phyloP scores from a whole-genome alignment of 768 basidiomycete species.

The Pholiota conissans region DNA sequence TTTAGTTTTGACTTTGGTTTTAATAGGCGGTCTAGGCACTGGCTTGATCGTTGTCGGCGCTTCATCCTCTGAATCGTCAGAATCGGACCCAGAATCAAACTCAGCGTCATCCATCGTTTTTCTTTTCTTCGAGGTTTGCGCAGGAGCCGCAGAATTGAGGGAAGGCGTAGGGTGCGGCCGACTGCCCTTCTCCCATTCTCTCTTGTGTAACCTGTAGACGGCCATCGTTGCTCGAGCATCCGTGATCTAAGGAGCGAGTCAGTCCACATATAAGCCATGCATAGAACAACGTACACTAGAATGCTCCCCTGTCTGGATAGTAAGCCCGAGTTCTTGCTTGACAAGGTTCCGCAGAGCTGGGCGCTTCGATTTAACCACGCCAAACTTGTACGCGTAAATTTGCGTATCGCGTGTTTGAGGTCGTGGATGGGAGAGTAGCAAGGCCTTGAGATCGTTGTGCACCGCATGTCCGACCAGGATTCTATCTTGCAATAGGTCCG shows the following conservation, averaged over 20 bases:
- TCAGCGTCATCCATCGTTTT: slow-evolving; percentile 10
- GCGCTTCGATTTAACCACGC: slow-evolving; percentile 59
- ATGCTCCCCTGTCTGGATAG: slow-evolving; percentile 89
- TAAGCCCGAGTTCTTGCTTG: slow-evolving; percentile 72
- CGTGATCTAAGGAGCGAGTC: slow-evolving; percentile 57
- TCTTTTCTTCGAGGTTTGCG: slow-evolving; percentile 5
- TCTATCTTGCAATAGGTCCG: slow-evolving; percentile 72
- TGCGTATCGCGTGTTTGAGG: slow-evolving; percentile 72
- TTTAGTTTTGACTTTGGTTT: slow-evolving; percentile 11
- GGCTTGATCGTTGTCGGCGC: slow-evolving; percentile 15
- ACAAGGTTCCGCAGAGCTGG: slow-evolving; percentile 80
- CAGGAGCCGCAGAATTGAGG: slow-evolving; percentile 1
- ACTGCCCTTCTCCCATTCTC: slow-evolving; percentile 75
- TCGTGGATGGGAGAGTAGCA: slow-evolving; percentile 72
- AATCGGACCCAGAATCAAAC: not conserved
- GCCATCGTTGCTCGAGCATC: slow-evolving; percentile 97
- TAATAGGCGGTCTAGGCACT: slow-evolving; percentile 11
- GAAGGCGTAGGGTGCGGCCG: slow-evolving; percentile 18
- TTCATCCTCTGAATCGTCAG: slow-evolving; percentile 3
- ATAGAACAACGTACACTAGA: slow-evolving; percentile 64
- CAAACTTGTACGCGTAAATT: slow-evolving; percentile 55
- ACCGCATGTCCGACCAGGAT: slow-evolving; percentile 91
- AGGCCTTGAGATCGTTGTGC: slow-evolving; percentile 83
- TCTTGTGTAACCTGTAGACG: slow-evolving; percentile 79
- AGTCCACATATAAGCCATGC: not conserved